Percentiles rank a stretch among this genome's conserved stretches.
These are phyloP conservation scores for Blastocladiella emersonii DNA, from an alignment of 371 early-diverging fungal species.

Conservation along the genomic window DNA sequence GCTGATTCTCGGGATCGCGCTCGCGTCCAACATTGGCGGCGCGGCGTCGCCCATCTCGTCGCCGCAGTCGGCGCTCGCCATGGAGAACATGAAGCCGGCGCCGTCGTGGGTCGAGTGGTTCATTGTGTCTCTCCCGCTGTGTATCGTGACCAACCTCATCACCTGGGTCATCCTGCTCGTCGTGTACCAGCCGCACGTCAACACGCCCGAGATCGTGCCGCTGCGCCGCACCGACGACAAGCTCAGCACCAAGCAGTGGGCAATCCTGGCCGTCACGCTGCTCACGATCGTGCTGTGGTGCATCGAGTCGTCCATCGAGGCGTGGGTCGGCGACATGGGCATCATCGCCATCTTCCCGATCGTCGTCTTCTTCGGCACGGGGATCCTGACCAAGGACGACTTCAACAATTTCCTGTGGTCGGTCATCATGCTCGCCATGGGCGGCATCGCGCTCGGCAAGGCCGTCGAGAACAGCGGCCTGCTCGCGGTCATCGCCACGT, in stretches of 20 bases:
- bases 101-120: conserved; percentile 84
- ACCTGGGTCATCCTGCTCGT: conserved; percentile 70
- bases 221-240: conserved; percentile 41
- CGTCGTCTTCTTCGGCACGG: conserved; percentile 76
- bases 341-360: conserved; percentile 84
- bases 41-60: conserved; percentile 95
- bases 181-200: conserved; percentile 45
- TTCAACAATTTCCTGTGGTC: conserved; percentile 85
- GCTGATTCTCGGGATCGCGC: conserved; percentile 82
- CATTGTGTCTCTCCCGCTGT: conserved; percentile 56
- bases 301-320: conserved; percentile 51
- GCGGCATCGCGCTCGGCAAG: conserved; percentile 80
- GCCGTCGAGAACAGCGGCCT: conserved; percentile 81
- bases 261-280: conserved; percentile 42
- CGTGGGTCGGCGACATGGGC: conserved; percentile 77
- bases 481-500: conserved; percentile 55
- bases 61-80: conserved; percentile 86
- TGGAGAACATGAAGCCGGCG: conserved; percentile 67
- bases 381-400: conserved; percentile 84
- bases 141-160: conserved; percentile 45
- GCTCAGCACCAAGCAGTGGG: conserved; percentile 43
- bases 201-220: conserved; percentile 36
- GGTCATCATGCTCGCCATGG: conserved; percentile 90
- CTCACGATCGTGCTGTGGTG: conserved; percentile 78
- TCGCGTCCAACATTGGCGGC: conserved; percentile 74